These are phyloP conservation scores for Nicotiana paniculata DNA, from an alignment of 257 asterid species.

Conservation along the genomic window DNA sequence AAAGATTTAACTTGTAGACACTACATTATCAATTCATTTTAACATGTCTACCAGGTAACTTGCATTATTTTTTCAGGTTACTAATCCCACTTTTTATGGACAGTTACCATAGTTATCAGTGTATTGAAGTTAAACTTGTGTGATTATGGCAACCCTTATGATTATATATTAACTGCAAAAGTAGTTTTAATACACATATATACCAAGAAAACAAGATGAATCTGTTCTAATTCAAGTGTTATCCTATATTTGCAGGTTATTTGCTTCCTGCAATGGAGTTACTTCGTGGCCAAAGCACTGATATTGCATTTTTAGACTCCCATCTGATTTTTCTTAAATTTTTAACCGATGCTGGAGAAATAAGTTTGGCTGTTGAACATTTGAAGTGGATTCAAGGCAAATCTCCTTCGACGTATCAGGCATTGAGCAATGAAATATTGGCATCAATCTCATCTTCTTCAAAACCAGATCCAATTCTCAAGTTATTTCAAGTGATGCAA, in stretches of 20 bases:
- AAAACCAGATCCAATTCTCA: constrained; percentile 23
- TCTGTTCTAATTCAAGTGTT: too few relatives aligned
- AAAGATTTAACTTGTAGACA: too few relatives aligned
- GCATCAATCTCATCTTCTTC: constrained; percentile 36
- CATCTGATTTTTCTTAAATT: constrained; percentile 47
- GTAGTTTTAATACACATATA: neutral
- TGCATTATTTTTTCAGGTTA: too few relatives aligned
- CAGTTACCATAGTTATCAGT: too few relatives aligned
- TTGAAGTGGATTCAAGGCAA: constrained; percentile 38
- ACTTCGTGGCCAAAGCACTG: constrained; percentile 25
- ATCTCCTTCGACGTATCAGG: constrained; percentile 36
- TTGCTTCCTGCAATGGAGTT: constrained; percentile 39
- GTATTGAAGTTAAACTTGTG: too few relatives aligned
- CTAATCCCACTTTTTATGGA: too few relatives aligned
- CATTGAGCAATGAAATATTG: constrained; percentile 34
- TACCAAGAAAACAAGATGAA: too few relatives aligned
- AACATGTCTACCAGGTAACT: too few relatives aligned
- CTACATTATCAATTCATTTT: too few relatives aligned
- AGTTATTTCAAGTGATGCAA: constrained; percentile 17
- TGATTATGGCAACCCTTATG: neutral
- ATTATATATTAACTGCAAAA: neutral
- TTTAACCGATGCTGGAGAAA: constrained; percentile 42
- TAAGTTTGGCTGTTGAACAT: constrained; percentile 44
- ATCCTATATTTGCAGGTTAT: constrained; percentile 44
- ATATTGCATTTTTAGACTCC: constrained; percentile 27